These are phyloP conservation scores for Aspergillus conjunctus DNA, from an alignment of 495 filamentous ascomycete genomes.

Conservation along the genomic window DNA sequence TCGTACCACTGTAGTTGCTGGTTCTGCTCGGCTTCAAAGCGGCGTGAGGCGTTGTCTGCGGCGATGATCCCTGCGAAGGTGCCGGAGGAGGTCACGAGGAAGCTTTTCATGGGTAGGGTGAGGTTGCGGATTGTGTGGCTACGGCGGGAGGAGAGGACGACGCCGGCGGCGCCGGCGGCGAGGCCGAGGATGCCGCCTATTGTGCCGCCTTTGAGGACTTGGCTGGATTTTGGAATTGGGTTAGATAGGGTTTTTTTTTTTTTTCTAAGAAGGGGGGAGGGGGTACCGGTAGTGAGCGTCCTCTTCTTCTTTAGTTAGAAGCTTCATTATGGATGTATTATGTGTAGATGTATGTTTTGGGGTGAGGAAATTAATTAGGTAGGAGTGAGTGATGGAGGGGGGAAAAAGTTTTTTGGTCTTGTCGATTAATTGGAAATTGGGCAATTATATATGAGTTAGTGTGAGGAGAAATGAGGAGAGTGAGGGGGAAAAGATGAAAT, in stretches of 20 bases:
- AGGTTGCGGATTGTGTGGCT: slow-evolving; percentile 75
- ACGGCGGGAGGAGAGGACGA: slow-evolving; percentile 60
- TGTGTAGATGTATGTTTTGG: slow-evolving; percentile 6
- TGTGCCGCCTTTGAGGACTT: slow-evolving; percentile 77
- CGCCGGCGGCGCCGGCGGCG: slow-evolving; percentile 62
- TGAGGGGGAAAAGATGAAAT: not conserved
- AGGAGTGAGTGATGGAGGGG: not conserved
- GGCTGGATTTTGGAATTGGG: slow-evolving; percentile 43
- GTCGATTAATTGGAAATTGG: not conserved
- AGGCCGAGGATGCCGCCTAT: slow-evolving; percentile 69
- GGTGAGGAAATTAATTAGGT: not conserved
- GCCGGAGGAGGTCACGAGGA: slow-evolving; percentile 78
- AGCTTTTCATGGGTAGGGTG: slow-evolving; percentile 84
- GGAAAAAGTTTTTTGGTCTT: not conserved
- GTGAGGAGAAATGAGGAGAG: slow-evolving; percentile 1
- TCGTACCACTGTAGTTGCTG: slow-evolving; percentile 63
- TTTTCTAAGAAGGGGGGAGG: slow-evolving; percentile 13
- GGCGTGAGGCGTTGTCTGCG: slow-evolving; percentile 77
- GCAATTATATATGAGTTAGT: not conserved
- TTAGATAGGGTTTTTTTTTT: slow-evolving; percentile 18
- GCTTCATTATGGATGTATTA: slow-evolving; percentile 63
- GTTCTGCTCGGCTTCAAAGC: slow-evolving; percentile 71
- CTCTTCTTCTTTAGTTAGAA: slow-evolving; percentile 93
- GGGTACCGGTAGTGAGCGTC: slow-evolving; percentile 61
- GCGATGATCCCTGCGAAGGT: slow-evolving; percentile 85